Evolutionary conservation across 2,329 filamentous ascomycete species (phyloP), one percentile per base, ranked within the genome.

Genomic region (Pyrenochaeta sp.): DNA sequence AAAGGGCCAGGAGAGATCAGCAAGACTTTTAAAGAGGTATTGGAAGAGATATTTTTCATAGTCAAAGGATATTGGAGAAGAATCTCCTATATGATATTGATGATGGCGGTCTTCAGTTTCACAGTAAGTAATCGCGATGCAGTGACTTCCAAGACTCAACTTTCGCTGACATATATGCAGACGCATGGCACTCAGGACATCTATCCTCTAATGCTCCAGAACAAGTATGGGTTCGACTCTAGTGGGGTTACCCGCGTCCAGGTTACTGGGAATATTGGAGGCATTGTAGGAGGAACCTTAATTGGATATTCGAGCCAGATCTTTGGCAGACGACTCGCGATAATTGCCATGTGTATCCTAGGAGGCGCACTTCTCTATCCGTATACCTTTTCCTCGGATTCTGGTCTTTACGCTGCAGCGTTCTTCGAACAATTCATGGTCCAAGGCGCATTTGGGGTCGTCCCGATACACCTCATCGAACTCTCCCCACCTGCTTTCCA

Each of bases 21-120:
- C 7, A 82, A 83, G 40, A 86, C 88, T 0, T 95, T 96, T 71
- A 48, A 94, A 21, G 77, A 82, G 0, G 91, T 96, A 76, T 91
- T 90, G 56, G 90, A 90, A 66, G 85, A n/a, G n/a, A n/a, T n/a
- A n/a, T n/a, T n/a, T n/a, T n/a, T 93, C 0, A 91, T 91, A 0
- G 68, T 96, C 27, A 88, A 86, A 75, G 84, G 86, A 11, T 90
- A 96, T 75, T 96, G 92, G 92, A 60, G 91, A 11, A 76, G 96
- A 2, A 80, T 97, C 50, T 79, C 87, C 31, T 97, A 97, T 76
- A 81, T 96, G 51, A 90, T 96, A 5, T 79, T 96, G 17, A 81
- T 96, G 33, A 96, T 96, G 91, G 89, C 91, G 1, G 91, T 91
- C 3, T 95, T 96, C 81, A 96, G 96, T 77, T 96, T 95, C 71